These are phyloP conservation scores for Candida cerambycidarum DNA, from an alignment of 805 yeast genomes.

Conservation along the genomic window DNA sequence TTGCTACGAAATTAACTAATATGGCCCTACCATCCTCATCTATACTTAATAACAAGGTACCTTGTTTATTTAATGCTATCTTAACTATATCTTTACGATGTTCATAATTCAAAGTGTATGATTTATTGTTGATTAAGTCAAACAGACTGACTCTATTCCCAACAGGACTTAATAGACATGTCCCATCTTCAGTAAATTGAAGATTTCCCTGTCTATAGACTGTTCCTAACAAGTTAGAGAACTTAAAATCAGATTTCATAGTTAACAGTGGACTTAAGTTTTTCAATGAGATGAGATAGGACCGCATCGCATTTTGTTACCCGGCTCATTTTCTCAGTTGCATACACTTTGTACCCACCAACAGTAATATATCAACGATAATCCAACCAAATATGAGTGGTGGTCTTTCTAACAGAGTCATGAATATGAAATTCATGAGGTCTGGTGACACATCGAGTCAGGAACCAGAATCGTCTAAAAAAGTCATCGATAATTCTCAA, in stretches of 20 bases:
- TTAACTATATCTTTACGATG: slow-evolving; percentile 82
- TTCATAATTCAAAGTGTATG: slow-evolving; percentile 89
- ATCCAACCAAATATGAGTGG: slow-evolving; percentile 23
- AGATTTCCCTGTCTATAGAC: slow-evolving; percentile 94
- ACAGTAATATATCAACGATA: background rate
- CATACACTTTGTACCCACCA: background rate
- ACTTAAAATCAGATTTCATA: slow-evolving; percentile 90
- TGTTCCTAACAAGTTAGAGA: slow-evolving; percentile 88
- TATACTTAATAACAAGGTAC: slow-evolving; percentile 74
- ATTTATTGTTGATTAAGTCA: slow-evolving; percentile 78
- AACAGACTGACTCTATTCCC: slow-evolving; percentile 91
- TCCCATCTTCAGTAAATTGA: slow-evolving; percentile 83
- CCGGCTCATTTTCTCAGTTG: slow-evolving; percentile 6
- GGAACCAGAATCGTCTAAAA: slow-evolving; percentile 34
- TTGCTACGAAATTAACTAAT: slow-evolving; percentile 76
- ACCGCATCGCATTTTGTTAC: slow-evolving; percentile 11
- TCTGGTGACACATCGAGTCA: slow-evolving; percentile 35
- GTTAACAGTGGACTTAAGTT: background rate
- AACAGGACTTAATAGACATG: slow-evolving; percentile 81
- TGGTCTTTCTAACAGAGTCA: slow-evolving; percentile 59
- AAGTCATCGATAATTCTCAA: slow-evolving; percentile 50
- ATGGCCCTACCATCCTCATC: slow-evolving; percentile 94
- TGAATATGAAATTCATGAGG: slow-evolving; percentile 75
- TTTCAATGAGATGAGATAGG: slow-evolving; percentile 13
- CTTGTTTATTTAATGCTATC: slow-evolving; percentile 81